Base-by-base conservation (phyloP, 768 basidiomycete species). In the Termitomyces sp. region DNA sequence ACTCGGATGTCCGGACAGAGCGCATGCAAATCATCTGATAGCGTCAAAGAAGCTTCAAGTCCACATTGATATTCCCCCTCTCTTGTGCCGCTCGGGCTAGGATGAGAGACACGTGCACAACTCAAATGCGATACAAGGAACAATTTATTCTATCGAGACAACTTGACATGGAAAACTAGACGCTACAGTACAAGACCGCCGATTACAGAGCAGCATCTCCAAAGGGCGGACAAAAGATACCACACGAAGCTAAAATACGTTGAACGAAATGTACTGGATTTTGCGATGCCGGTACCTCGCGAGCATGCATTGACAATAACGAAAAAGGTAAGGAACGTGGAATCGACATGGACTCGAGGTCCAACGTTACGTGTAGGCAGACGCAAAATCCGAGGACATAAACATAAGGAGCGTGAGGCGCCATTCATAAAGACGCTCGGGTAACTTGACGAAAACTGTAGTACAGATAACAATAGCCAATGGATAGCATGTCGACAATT, bases 241-340 rank as follows among this genome's bases (percentile, higher is more conserved):
- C 49, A 53, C 48, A 48, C 4, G 13, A 55, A 50, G 32, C 34
- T 61, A 61, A 53, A 22, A n/a, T 58, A 61, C 39, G 22, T 52
- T 29, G 43, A 36, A 57, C 49, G 52, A 53, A 49, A 53, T 36
- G 41, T 39, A 57, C 32, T n/a, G 49, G 27, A 20, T 43, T 24
- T 39, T 47, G 47, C 46, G 47, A 57, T 46, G 43, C 24, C 34
- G 29, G 53, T 55, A 26, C 50, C 53, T 51, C 52, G 60, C 42
- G 42, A 53, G 46, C 32, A 58, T n/a, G 56, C 47, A 53, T 48
- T 53, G 42, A 39, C 50, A 47, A 27, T 7, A 57, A 14, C 12
- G 42, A 52, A 50, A 42, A 56, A 58, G 51, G 61, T 51, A 60
- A 61, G 43, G 63, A 64, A 57, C 53, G 59, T 64, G 61, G 59